Evolutionary conservation across 305 asterid genomes (phyloP), one percentile per base, ranked within the genome.

Genomic region (Petunia hybrid): DNA sequence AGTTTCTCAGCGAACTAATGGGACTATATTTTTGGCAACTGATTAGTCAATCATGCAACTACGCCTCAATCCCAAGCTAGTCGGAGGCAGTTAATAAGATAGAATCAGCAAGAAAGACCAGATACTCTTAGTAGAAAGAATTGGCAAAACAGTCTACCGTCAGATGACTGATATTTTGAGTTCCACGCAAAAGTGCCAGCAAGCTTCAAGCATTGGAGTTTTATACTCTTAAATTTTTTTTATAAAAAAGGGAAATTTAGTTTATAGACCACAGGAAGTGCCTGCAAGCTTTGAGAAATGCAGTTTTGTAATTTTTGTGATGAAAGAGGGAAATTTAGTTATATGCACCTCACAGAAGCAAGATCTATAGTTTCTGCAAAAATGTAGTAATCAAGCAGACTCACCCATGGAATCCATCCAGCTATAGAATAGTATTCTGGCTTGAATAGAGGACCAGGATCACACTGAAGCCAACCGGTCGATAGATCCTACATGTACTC

Each of bases 401-500:
- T 87, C 92, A 93, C 98, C 98, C 97, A 95, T 82, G 90, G 97
- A 82, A 89, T 62, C 97, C 91, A 92, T 70, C 85, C 89, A 10
- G 99, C 92, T 74, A 97, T 74, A 66, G 90, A 8, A 59, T 66
- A 94, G 83, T 90, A 80, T 65, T 94, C 98, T 6, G 98, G 97
- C 87, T 89, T 93, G 71, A 89, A 94, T 82, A 97, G 84, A 5
- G 90, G 88, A 63, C 93, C 99, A 10, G 99, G 98, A 87, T 97
- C 99, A 80, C 99, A 97, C 5, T 88, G 86, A 87, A 97, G 98
- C 98, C 99, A 97, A 53, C 97, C 94, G 62, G 95, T 90, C 12
- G 99, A 94, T 80, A 97, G 87, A 85, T 97, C 99, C 99, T 94
- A 85, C 79, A 78, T 69, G 70, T 38, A 4, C 45, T 81, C 80